These are phyloP conservation scores for Citrullus amarus DNA, from an alignment of 306 rosid species.

Conservation along the genomic window DNA sequence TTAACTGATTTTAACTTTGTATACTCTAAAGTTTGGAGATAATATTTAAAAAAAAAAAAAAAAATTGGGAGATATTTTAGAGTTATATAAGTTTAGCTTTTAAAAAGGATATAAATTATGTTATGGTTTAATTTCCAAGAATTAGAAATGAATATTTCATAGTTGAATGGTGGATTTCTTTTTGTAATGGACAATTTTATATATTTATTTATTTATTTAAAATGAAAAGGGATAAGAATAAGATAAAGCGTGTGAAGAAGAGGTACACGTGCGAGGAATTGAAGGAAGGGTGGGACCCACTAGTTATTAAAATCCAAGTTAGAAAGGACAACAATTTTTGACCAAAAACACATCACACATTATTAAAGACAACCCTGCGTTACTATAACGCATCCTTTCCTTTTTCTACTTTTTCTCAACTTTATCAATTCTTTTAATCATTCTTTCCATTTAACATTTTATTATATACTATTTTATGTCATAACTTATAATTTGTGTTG, in stretches of 20 bases:
- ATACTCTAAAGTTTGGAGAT: too few species aligned
- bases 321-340: background rate
- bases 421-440: background rate
- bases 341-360: background rate
- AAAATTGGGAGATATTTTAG: too few species aligned
- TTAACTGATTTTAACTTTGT: too few species aligned
- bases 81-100: too few species aligned
- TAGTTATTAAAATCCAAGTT: background rate
- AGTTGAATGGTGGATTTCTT: too few species aligned
- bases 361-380: slow-evolving; percentile 7
- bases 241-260: background rate
- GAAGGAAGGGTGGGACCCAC: background rate
- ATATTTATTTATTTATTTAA: too few species aligned
- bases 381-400: background rate
- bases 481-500: background rate
- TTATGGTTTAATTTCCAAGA: too few species aligned
- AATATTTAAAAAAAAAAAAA: too few species aligned
- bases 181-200: background rate
- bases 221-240: background rate
- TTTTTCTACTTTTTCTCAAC: background rate
- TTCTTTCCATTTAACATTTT: too few species aligned
- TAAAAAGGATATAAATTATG: too few species aligned
- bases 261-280: background rate
- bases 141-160: too few species aligned
- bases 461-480: too few species aligned